These are phyloP conservation scores for Polygonum maritimum DNA, from an alignment of 148 eudicot species.

Conservation along the genomic window DNA sequence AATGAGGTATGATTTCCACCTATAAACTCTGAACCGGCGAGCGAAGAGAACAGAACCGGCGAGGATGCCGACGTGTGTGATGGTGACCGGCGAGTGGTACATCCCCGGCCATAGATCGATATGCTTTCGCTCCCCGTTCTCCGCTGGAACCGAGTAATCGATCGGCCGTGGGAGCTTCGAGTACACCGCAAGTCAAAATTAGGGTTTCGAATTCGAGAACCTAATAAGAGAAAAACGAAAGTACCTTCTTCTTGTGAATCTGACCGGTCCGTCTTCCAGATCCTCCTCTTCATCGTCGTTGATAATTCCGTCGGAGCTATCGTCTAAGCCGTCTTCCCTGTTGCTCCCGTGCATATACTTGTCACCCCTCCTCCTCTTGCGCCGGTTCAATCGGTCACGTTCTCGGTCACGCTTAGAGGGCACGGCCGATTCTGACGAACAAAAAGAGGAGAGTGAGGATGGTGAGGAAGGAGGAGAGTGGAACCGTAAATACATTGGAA, in stretches of 20 bases:
- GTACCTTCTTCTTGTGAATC: too few species aligned
- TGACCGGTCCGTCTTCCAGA: slow-evolving; percentile 28
- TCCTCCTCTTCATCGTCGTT: slow-evolving; percentile 72
- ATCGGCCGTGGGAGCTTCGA: slow-evolving; percentile 57
- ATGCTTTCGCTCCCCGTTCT: slow-evolving; percentile 38
- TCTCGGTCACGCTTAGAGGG: slow-evolving; percentile 29
- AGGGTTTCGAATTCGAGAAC: too few species aligned
- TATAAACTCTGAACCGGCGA: too few species aligned
- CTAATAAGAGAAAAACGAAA: too few species aligned
- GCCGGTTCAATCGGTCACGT: slow-evolving; percentile 44
- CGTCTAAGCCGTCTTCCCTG: slow-evolving; percentile 40
- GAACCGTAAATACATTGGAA: too few species aligned
- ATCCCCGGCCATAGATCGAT: slow-evolving; percentile 92
- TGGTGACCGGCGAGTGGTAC: slow-evolving; percentile 94
- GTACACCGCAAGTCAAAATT: slow-evolving; percentile 43
- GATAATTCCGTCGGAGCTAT: slow-evolving; percentile 69
- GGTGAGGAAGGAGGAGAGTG: too few species aligned
- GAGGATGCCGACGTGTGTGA: too few species aligned
- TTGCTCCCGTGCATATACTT: slow-evolving; percentile 32
- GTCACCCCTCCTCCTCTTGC: slow-evolving; percentile 41
- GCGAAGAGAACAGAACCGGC: too few species aligned
- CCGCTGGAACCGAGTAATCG: slow-evolving; percentile 20
- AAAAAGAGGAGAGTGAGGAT: too few species aligned
- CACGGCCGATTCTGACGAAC: too few species aligned
- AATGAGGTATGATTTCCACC: too few species aligned